A percentile compares a stretch with the other conserved stretches of the same genome.
Evolutionary conservation across 805 yeast genomes (phyloP).

Genomic region (Nakazawaea ishiwadae): DNA sequence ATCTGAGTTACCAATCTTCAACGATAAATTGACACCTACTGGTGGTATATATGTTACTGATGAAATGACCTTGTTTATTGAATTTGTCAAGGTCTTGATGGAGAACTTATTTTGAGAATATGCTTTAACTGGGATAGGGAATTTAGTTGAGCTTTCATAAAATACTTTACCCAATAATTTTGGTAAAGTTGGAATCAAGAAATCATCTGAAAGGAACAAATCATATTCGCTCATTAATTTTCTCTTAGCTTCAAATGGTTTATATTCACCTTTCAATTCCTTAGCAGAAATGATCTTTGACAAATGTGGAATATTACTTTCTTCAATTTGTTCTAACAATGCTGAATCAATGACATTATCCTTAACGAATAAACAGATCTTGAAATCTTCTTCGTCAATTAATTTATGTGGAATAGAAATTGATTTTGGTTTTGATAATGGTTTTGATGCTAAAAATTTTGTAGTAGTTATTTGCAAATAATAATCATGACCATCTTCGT

Average conservation of each 20-base stretch:
- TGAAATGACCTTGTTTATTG: slow-evolving; percentile 51
- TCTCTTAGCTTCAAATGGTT: slow-evolving; percentile 85
- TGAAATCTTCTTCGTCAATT: slow-evolving; percentile 37
- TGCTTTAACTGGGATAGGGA: slow-evolving; percentile 64
- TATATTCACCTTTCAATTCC: slow-evolving; percentile 78
- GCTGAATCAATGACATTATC: slow-evolving; percentile 49
- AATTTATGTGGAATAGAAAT: slow-evolving; percentile 44
- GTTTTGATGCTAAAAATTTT: slow-evolving; percentile 57
- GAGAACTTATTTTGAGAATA: slow-evolving; percentile 34
- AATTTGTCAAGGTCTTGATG: slow-evolving; percentile 47
- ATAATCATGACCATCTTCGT: slow-evolving; percentile 49
- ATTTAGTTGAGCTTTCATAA: slow-evolving; percentile 50
- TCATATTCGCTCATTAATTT: slow-evolving; percentile 65
- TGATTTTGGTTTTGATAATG: slow-evolving; percentile 51
- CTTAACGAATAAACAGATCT: slow-evolving; percentile 64
- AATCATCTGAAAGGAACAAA: slow-evolving; percentile 80
- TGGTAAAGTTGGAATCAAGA: slow-evolving; percentile 75
- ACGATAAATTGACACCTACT: slow-evolving; percentile 61
- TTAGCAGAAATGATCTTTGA: slow-evolving; percentile 60
- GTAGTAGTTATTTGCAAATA: slow-evolving; percentile 63
- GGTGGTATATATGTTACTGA: slow-evolving; percentile 66
- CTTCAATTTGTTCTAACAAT: slow-evolving; percentile 41
- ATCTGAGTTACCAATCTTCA: slow-evolving; percentile 59
- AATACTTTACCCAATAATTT: slow-evolving; percentile 78
- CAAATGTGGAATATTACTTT: slow-evolving; percentile 39